phyloP scores from a whole-genome alignment of 441 rosid species.

The Breynia disticha region DNA sequence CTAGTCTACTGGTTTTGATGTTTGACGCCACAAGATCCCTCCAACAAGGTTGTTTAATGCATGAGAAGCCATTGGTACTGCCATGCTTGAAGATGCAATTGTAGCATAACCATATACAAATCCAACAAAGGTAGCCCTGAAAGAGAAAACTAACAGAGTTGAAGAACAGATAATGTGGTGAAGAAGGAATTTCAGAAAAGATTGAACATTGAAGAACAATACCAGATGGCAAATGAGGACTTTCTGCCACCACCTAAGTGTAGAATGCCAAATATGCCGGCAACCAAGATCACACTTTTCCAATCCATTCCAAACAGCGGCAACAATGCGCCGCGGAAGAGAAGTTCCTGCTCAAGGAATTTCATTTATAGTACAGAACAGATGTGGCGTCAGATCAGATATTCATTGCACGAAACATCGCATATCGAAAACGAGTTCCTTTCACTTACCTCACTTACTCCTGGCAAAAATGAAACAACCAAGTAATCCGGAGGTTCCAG shows the following conservation, averaged over 20 bases:
- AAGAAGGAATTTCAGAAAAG: neutral
- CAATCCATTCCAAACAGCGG: constrained; percentile 66
- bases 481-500: constrained; percentile 73
- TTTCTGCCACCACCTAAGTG: constrained; percentile 82
- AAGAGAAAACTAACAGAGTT: neutral
- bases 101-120: constrained; percentile 64
- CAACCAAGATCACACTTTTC: constrained; percentile 46
- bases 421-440: neutral
- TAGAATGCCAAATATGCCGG: constrained; percentile 58
- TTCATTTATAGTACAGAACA: neutral
- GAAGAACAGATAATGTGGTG: neutral
- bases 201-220: constrained; percentile 12
- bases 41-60: constrained; percentile 72
- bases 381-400: neutral
- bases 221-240: constrained; percentile 82
- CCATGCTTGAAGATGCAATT: constrained; percentile 45
- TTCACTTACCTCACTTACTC: constrained; percentile 66
- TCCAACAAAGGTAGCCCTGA: constrained; percentile 87
- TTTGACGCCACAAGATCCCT: constrained; percentile 59
- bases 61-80: constrained; percentile 76
- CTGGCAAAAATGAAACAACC: constrained; percentile 69
- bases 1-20: constrained; percentile 30
- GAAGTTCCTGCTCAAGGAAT: constrained; percentile 50
- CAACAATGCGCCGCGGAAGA: constrained; percentile 65
- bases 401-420: neutral